These are phyloP conservation scores for Rhypophila decipiens DNA, from an alignment of 495 filamentous ascomycete species.

Conservation along the genomic window DNA sequence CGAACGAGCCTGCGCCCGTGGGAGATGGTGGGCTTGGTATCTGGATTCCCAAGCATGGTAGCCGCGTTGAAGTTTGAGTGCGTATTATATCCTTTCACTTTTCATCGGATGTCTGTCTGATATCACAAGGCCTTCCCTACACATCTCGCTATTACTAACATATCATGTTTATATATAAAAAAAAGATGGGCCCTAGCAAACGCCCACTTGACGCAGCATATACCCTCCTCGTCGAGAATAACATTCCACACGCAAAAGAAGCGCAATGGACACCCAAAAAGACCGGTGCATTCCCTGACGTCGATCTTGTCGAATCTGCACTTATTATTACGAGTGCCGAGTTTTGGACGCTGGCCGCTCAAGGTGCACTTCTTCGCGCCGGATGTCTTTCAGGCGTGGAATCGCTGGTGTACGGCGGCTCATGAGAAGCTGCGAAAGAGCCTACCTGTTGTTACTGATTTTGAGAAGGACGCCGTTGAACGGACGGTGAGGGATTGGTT, in stretches of 20 bases:
- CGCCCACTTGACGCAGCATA: conserved; percentile 66
- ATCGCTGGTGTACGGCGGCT: conserved; percentile 47
- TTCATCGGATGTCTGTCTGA: too few species aligned
- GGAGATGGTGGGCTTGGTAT: conserved; percentile 87
- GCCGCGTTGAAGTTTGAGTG: conserved; percentile 96
- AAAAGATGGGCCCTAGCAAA: conserved; percentile 90
- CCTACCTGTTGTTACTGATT: conserved; percentile 53
- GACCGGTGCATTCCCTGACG: conserved; percentile 52
- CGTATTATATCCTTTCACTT: too few species aligned
- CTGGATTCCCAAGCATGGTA: conserved; percentile 79
- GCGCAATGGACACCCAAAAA: conserved; percentile 36
- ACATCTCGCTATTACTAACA: neutral
- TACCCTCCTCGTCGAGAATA: conserved; percentile 52
- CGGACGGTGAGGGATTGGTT: too few species aligned
- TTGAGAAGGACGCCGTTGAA: conserved; percentile 13
- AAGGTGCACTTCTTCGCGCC: conserved; percentile 69
- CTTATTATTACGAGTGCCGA: conserved; percentile 66
- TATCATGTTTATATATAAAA: neutral
- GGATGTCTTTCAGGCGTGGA: conserved; percentile 65
- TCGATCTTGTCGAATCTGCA: conserved; percentile 70
- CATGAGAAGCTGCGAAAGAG: conserved; percentile 40
- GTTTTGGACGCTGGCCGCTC: conserved; percentile 78
- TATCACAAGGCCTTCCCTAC: too few species aligned
- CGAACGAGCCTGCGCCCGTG: conserved; percentile 65
- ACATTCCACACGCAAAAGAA: conserved; percentile 31